Percentiles rank a stretch among this genome's conserved stretches.
Evolutionary conservation across 352 stramenopile species (phyloP).

Genomic region (Plasmopara viticola): DNA sequence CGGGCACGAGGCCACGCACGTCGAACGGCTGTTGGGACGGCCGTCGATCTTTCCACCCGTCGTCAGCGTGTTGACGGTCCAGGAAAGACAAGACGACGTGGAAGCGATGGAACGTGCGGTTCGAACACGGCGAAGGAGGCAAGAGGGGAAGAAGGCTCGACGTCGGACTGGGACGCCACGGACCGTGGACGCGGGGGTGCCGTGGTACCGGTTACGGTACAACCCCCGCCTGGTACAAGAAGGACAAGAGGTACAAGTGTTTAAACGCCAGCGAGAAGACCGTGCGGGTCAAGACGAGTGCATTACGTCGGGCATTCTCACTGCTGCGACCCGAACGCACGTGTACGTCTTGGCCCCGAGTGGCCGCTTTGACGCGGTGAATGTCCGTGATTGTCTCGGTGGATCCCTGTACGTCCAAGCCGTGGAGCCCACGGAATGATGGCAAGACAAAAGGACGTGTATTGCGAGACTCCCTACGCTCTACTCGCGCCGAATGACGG

Average conservation of each 20-base stretch:
- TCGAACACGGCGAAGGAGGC: neutral
- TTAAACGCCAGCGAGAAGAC: constrained; percentile 10
- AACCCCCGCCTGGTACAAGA: constrained; percentile 51
- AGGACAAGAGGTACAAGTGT: constrained; percentile 50
- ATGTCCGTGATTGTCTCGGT: constrained; percentile 38
- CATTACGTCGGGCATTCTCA: constrained; percentile 40
- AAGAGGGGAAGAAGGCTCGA: constrained; percentile 1
- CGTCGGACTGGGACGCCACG: constrained; percentile 14
- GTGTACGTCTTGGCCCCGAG: constrained; percentile 38
- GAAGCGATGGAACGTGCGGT: constrained; percentile 28
- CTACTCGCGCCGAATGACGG: constrained; percentile 41
- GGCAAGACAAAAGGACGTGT: no score
- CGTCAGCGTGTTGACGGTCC: constrained; percentile 23
- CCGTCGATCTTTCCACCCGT: constrained; percentile 45
- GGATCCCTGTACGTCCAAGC: constrained; percentile 29
- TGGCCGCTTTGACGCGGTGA: constrained; percentile 36
- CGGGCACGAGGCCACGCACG: no score
- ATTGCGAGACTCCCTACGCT: no score
- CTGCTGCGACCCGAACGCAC: constrained; percentile 32
- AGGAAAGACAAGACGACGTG: constrained; percentile 37
- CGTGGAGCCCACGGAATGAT: constrained; percentile 10
- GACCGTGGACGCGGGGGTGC: constrained; percentile 6
- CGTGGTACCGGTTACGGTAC: constrained; percentile 26
- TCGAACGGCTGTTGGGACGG: constrained; percentile 43
- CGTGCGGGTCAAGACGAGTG: constrained; percentile 11